Percentiles rank a stretch among this genome's conserved stretches.
These are phyloP conservation scores for Kuraishia hungarica DNA, from an alignment of 805 yeast species.

Conservation along the genomic window DNA sequence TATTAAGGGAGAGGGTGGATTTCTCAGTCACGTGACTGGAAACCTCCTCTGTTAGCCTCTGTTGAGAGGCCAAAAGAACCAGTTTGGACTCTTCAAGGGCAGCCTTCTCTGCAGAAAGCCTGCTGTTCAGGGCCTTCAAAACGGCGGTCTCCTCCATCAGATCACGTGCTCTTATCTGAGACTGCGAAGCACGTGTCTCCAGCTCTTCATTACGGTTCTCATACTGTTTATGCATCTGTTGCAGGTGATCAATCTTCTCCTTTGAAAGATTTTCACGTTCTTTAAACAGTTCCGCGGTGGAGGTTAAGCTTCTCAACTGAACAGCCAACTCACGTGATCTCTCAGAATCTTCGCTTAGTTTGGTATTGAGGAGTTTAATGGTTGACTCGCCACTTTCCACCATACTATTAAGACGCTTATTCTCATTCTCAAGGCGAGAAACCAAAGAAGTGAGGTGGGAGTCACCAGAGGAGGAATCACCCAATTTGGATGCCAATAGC, in stretches of 20 bases:
- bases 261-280: conserved; percentile 38
- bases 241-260: conserved; percentile 29
- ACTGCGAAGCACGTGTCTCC: conserved; percentile 28
- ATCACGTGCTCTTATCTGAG: conserved; percentile 39
- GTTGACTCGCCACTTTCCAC: conserved; percentile 17
- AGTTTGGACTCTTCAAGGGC: conserved; percentile 26
- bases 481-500: no score
- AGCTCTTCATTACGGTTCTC: conserved; percentile 39
- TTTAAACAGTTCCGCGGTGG: conserved; percentile 42
- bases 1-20: conserved; percentile 43
- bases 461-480: conserved; percentile 16
- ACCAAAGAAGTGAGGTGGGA: conserved; percentile 7
- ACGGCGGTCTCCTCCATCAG: conserved; percentile 49
- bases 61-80: neutral
- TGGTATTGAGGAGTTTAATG: neutral
- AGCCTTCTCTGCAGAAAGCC: conserved; percentile 45
- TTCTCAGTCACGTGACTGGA: conserved; percentile 49
- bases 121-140: conserved; percentile 34
- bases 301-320: conserved; percentile 43
- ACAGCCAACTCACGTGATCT: conserved; percentile 32
- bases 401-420: conserved; percentile 16
- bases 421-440: conserved; percentile 8
- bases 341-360: neutral
- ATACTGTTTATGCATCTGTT: conserved; percentile 32
- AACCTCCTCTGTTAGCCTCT: conserved; percentile 44